Conservation (phyloP, 2,329 filamentous ascomycete genomes). For the Xylariaceae sp. region DNA sequence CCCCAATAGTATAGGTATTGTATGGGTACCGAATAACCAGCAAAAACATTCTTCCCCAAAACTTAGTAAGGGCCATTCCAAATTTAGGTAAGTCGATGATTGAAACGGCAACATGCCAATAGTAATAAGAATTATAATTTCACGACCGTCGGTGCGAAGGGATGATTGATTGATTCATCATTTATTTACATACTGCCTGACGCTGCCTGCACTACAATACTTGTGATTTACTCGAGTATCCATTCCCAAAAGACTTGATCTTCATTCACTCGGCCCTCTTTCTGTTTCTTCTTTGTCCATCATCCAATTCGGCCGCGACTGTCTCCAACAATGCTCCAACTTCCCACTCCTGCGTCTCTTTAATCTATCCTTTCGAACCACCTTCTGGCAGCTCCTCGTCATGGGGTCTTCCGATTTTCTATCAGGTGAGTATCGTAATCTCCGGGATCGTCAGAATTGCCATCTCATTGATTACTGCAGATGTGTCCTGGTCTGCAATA, state of each 20-base stretch:
- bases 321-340: constrained; percentile 8
- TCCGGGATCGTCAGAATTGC: not conserved
- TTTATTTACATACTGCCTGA: not conserved
- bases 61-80: too few species aligned
- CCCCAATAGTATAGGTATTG: too few species aligned
- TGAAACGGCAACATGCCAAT: too few species aligned
- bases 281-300: not conserved
- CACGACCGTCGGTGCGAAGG: too few species aligned
- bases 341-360: not conserved
- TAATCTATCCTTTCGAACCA: not conserved
- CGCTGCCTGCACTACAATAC: too few species aligned
- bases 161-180: not conserved
- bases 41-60: too few species aligned
- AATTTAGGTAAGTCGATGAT: too few species aligned
- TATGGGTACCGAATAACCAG: too few species aligned
- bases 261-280: not conserved
- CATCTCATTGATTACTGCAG: constrained; percentile 22
- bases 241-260: too few species aligned
- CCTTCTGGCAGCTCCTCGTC: not conserved
- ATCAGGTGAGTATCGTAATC: constrained; percentile 7
- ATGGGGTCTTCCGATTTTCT: constrained; percentile 8
- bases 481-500: constrained; percentile 44
- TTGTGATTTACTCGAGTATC: too few species aligned
- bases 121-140: too few species aligned
- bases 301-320: too few species aligned